Percentiles rank a stretch among this genome's conserved stretches.
phyloP scores from a whole-genome alignment of 495 filamentous ascomycete species.

The Penicillium cinerascens region DNA sequence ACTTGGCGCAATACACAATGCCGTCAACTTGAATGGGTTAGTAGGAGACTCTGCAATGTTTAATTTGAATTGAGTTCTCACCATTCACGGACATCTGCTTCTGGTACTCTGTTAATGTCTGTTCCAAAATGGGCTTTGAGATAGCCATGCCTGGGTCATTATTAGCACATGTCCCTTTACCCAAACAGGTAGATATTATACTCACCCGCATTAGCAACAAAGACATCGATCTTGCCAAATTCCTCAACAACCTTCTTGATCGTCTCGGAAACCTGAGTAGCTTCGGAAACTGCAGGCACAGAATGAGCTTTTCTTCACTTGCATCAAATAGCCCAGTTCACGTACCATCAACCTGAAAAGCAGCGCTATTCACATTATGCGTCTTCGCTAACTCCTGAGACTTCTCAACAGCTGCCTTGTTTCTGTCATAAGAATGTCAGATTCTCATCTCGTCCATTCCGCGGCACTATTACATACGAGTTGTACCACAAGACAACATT shows the following conservation, averaged over 20 bases:
- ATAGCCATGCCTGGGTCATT: slow-evolving; percentile 43
- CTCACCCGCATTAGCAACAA: slow-evolving; percentile 41
- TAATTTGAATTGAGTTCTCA: slow-evolving; percentile 8
- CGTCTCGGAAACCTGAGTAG: slow-evolving; percentile 24
- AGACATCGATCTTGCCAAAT: slow-evolving; percentile 47
- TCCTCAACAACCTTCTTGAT: slow-evolving; percentile 38
- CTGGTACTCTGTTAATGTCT: slow-evolving; percentile 44
- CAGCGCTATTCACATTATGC: slow-evolving; percentile 32
- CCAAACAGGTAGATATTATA: background rate
- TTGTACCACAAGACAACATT: slow-evolving; percentile 38
- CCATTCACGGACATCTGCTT: slow-evolving; percentile 42
- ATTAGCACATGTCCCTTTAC: background rate
- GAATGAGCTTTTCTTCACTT: background rate
- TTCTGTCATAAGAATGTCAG: slow-evolving; percentile 10
- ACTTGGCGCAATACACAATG: slow-evolving; percentile 33
- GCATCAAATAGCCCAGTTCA: background rate
- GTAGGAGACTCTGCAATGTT: background rate
- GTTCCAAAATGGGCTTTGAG: slow-evolving; percentile 47
- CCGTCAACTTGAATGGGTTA: slow-evolving; percentile 21
- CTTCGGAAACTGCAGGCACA: slow-evolving; percentile 32
- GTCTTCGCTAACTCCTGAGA: slow-evolving; percentile 25
- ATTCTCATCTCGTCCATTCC: background rate
- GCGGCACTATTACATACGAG: slow-evolving; percentile 25
- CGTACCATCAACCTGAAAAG: slow-evolving; percentile 42
- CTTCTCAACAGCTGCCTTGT: slow-evolving; percentile 32